Percentiles rank a stretch among this genome's conserved stretches.
Evolutionary conservation across 169 alveolate genomes (phyloP).

Genomic region (Eimeria praecox): DNA sequence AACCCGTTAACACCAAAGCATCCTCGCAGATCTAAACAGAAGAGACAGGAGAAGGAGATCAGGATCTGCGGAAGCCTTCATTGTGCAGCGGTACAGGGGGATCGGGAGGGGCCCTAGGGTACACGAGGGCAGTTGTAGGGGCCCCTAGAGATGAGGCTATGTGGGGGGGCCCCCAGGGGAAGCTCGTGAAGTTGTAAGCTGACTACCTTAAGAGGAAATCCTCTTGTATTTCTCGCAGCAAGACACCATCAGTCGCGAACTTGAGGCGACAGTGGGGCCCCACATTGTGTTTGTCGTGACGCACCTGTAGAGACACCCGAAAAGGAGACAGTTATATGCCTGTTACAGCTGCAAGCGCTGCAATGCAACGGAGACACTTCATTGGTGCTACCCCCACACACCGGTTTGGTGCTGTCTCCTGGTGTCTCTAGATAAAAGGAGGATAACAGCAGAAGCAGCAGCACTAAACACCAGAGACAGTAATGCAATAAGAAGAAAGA

Average conservation of each 20-base stretch:
- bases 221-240: slow-evolving; percentile 94
- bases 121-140: background rate
- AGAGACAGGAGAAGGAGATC: background rate
- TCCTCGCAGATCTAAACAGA: background rate
- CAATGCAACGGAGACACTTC: too few species aligned
- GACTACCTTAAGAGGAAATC: slow-evolving; percentile 84
- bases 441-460: background rate
- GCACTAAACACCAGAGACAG: background rate
- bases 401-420: too few species aligned
- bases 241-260: slow-evolving; percentile 99
- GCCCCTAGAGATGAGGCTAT: background rate
- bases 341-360: too few species aligned
- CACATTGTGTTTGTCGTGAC: slow-evolving; percentile 83
- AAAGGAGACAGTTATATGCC: background rate
- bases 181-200: too few species aligned
- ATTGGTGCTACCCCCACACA: too few species aligned
- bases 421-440: background rate
- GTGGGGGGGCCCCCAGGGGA: background rate
- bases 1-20: background rate
- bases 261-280: slow-evolving; percentile 84
- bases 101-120: background rate
- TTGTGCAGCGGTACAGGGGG: too few species aligned
- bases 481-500: background rate
- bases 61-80: background rate
- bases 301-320: slow-evolving; percentile 73